These are phyloP conservation scores for Torrubiellomyces zombiae DNA, from an alignment of 2,329 filamentous ascomycete genomes.

Conservation along the genomic window DNA sequence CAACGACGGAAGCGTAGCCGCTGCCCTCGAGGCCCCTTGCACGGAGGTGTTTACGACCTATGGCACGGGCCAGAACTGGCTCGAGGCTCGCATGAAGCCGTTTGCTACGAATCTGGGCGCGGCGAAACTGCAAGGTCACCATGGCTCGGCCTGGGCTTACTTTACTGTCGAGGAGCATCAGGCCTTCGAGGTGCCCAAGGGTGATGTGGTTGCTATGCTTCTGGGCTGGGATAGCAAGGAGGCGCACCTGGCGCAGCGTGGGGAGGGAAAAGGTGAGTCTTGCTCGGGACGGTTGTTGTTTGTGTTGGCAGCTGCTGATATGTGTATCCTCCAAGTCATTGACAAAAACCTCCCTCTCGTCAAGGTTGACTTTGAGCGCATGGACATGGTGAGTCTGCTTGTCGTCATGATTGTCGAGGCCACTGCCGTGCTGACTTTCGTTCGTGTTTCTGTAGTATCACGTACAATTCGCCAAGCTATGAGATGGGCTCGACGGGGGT, in stretches of 20 bases:
- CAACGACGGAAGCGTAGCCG: constrained; percentile 8
- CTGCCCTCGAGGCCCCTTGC: constrained; percentile 17
- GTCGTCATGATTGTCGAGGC: neutral
- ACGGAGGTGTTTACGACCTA: constrained; percentile 22
- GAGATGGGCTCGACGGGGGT: no score
- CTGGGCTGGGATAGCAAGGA: constrained; percentile 23
- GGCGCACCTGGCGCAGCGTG: constrained; percentile 18
- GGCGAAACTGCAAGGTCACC: constrained; percentile 12
- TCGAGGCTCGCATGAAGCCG: constrained; percentile 12
- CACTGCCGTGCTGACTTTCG: no score
- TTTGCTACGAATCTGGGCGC: constrained; percentile 11
- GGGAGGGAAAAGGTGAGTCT: constrained; percentile 13
- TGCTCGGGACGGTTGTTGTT: neutral
- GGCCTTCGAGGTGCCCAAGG: constrained; percentile 12
- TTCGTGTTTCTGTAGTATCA: constrained; percentile 12
- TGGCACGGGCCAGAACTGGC: constrained; percentile 15
- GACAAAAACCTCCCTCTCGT: constrained; percentile 18
- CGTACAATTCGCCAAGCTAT: constrained; percentile 7
- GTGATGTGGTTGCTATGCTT: constrained; percentile 15
- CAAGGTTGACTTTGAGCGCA: constrained; percentile 11
- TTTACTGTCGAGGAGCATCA: constrained; percentile 14
- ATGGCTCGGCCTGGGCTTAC: constrained; percentile 16
- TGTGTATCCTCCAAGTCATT: constrained; percentile 12
- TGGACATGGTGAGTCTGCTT: constrained; percentile 14
- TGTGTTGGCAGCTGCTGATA: neutral